phyloP scores from a whole-genome alignment of 2,329 filamentous ascomycete genomes.

The Lachnellula occidentalis region DNA sequence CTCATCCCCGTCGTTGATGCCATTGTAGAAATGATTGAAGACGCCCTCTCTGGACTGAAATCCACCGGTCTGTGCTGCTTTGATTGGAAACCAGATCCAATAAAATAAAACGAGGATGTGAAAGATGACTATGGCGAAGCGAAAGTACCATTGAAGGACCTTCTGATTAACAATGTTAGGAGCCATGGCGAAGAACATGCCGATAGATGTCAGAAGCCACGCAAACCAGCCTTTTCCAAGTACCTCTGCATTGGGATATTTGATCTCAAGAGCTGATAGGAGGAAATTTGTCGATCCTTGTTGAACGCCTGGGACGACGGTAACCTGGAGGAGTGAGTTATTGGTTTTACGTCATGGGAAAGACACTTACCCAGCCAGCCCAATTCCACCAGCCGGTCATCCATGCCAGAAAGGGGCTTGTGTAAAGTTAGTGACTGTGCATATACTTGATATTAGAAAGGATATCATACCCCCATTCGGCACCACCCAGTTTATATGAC shows the following conservation, averaged over 20 bases:
- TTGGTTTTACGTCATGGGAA: neutral
- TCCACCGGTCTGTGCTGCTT: constrained; percentile 25
- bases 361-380: constrained; percentile 18
- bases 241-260: constrained; percentile 32
- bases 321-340: constrained; percentile 8
- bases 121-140: constrained; percentile 35
- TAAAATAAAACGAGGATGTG: constrained; percentile 33
- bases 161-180: constrained; percentile 34
- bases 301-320: constrained; percentile 36
- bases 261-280: constrained; percentile 35
- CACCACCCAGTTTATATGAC: constrained; percentile 34
- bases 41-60: constrained; percentile 33
- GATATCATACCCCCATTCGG: constrained; percentile 29
- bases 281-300: constrained; percentile 37
- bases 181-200: constrained; percentile 34
- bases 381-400: constrained; percentile 40
- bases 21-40: constrained; percentile 35
- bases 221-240: constrained; percentile 34
- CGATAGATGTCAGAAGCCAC: constrained; percentile 34
- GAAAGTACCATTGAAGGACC: constrained; percentile 34
- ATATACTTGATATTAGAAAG: constrained; percentile 1
- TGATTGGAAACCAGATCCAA: constrained; percentile 37
- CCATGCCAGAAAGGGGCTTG: constrained; percentile 33
- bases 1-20: constrained; percentile 32
- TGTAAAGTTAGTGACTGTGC: constrained; percentile 2